phyloP scores from a whole-genome alignment of 768 basidiomycete genomes.

The Boletus vermiculosoides region DNA sequence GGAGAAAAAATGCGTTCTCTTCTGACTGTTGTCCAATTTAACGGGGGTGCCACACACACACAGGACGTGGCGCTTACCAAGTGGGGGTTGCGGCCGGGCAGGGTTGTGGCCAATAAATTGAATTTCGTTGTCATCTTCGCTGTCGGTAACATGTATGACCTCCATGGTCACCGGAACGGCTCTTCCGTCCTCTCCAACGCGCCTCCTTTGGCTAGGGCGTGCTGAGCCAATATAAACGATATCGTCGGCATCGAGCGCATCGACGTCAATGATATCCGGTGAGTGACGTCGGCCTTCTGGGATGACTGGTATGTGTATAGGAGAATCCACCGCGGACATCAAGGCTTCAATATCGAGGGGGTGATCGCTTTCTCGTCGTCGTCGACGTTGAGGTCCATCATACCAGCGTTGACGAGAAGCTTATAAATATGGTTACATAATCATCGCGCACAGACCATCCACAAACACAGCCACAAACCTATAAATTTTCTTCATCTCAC shows the following conservation, averaged over 20 bases:
- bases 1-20: conserved; percentile 41
- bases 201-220: conserved; percentile 28
- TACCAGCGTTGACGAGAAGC: not conserved
- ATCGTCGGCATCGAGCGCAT: conserved; percentile 38
- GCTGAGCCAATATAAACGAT: conserved; percentile 27
- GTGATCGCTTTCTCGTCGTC: conserved; percentile 6
- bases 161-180: conserved; percentile 19
- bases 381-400: conserved; percentile 21
- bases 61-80: conserved; percentile 13
- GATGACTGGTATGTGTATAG: not conserved
- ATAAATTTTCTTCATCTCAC: conserved; percentile 28
- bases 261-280: conserved; percentile 45
- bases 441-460: conserved; percentile 31
- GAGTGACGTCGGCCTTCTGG: conserved; percentile 17
- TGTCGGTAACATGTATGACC: conserved; percentile 38
- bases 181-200: conserved; percentile 23
- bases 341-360: not conserved
- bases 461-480: conserved; percentile 30
- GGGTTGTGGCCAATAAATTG: conserved; percentile 28
- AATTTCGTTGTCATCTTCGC: conserved; percentile 39
- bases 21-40: conserved; percentile 8
- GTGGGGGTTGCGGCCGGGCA: conserved; percentile 13
- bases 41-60: not conserved
- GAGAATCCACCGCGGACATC: conserved; percentile 24
- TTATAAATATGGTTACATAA: conserved; percentile 28